Base-by-base conservation (phyloP, 192 early-diverging fungal genomes). In the Podila clonocystis region DNA sequence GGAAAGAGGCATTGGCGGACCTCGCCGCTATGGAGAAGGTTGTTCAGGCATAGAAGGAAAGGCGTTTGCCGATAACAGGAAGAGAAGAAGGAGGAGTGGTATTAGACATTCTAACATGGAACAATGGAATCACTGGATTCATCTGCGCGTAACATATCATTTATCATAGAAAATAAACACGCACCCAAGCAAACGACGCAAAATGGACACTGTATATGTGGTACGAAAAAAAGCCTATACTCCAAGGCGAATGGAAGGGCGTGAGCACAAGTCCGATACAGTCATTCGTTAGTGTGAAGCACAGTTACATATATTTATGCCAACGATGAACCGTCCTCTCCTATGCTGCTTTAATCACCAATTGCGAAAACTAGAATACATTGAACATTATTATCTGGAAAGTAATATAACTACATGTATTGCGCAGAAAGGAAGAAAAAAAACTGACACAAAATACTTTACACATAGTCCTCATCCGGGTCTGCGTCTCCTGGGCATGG, bases 1-100 rank as follows among this genome's bases (percentile, higher is more conserved):
- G 75, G 70, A 68, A 82, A 82, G 65, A 63, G 41, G 75, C 80
- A n/a, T 30, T 68, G 50, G 72, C 65, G 58, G 71, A 76, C 5
- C 49, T 73, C 70, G 82, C n/a, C 4, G 33, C 62, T 9, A n/a
- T 80, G 70, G 70, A 73, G 62, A 73, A 80, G 70, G 58, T 80
- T 33, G 66, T 80, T 31, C 65, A 58, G 50, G 77, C 66, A 73
- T 80, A 73, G 68, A 24, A 9, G 3, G 50, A 11, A 55, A 55
- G 22, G 52, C 4, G 22, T 0, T n/a, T 20, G 20, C 9, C n/a
- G 52, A 24, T 55, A 26, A 6, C 8, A n/a, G 50, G n/a, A 52
- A 6, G 33, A 33, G 7, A 6, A 33, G 33, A 6, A 5, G 22
- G 22, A 52, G 50, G 20, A 55, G 52, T 9, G 12, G 11, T 26